Evolutionary conservation across 2,329 filamentous ascomycete genomes (phyloP), one percentile per base, ranked within the genome.

Genomic region (Ophiostoma fasciatum): DNA sequence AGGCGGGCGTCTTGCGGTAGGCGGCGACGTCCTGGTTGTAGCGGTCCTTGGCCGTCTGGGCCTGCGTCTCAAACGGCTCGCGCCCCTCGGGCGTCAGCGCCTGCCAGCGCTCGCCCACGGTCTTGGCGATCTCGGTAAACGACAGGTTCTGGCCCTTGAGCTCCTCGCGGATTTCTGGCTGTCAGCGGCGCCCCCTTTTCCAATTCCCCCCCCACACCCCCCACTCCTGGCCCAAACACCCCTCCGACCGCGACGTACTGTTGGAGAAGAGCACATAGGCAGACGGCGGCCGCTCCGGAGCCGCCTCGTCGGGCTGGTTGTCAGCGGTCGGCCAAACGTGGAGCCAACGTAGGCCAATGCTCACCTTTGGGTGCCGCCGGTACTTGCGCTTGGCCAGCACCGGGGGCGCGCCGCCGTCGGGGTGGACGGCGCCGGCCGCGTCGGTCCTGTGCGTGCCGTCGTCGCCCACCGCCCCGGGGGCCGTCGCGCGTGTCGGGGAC

Each of bases 201-300:
- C n/a, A n/a, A n/a, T n/a, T n/a, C n/a, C n/a, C n/a, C n/a, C n/a
- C n/a, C n/a, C n/a, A n/a, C n/a, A 11, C 12, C 11, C 23, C 7
- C 15, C 6, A 20, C 12, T 23, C 8, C 14, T 20, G 6, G 20
- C 9, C 7, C 12, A 6, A 18, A 33, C 11, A 9, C 23, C 23
- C 5, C 23, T 10, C 7, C 23, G 4, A 9, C 9, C 22, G n/a
- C 14, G 14, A 38, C 39, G 61, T 56, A 82, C 78, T 82, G 48
- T 88, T 88, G 1, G 82, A 87, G 50, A 90, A 90, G 13, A 88
- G 69, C 11, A 88, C 82, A 57, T 88, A 88, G 33, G 82, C 82
- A 5, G 82, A 88, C 0, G 81, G 79, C 1, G 82, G 80, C 18
- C 82, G 66, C 49, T 87, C 81, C 2, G 82, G 82, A 1, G 82